Evolutionary conservation across 179 eudicot species (phyloP).

Genomic region (Beta lomatogona): DNA sequence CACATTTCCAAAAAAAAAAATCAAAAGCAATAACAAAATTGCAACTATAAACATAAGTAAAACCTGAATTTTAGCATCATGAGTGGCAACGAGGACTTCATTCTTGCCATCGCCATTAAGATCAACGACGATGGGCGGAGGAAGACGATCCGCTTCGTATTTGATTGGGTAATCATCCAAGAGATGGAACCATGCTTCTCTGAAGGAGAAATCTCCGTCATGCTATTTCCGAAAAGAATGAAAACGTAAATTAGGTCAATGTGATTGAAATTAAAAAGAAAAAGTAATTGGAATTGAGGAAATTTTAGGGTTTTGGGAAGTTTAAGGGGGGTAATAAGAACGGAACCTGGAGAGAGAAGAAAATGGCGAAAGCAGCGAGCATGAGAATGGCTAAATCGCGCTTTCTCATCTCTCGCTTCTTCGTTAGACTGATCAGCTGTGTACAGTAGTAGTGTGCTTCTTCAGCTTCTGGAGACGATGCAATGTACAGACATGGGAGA

Average conservation of each 20-base stretch:
- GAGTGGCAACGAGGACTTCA: conserved; percentile 90
- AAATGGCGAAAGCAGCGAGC: conserved; percentile 93
- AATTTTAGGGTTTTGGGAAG: conserved; percentile 26
- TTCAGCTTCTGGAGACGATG: neutral
- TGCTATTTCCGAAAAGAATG: conserved; percentile 45
- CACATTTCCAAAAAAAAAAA: neutral
- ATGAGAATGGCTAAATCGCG: conserved; percentile 90
- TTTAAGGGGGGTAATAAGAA: neutral
- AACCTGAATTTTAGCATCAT: conserved; percentile 97
- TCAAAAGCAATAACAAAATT: neutral
- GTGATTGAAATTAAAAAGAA: neutral
- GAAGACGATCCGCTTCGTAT: conserved; percentile 93
- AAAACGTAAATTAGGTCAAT: neutral
- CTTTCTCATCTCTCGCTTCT: conserved; percentile 65
- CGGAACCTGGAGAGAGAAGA: conserved; percentile 96
- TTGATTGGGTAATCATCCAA: conserved; percentile 92
- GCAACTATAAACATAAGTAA: neutral
- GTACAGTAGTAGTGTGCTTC: neutral
- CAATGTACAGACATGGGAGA: neutral
- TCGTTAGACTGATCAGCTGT: neutral
- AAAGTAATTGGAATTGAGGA: no score
- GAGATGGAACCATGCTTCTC: conserved; percentile 93
- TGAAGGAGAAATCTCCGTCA: conserved; percentile 92
- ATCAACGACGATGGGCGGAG: conserved; percentile 92
- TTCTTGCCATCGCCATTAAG: conserved; percentile 89